Base-by-base conservation (phyloP, 2,329 filamentous ascomycete species). In the Plenodomus lindquistii region DNA sequence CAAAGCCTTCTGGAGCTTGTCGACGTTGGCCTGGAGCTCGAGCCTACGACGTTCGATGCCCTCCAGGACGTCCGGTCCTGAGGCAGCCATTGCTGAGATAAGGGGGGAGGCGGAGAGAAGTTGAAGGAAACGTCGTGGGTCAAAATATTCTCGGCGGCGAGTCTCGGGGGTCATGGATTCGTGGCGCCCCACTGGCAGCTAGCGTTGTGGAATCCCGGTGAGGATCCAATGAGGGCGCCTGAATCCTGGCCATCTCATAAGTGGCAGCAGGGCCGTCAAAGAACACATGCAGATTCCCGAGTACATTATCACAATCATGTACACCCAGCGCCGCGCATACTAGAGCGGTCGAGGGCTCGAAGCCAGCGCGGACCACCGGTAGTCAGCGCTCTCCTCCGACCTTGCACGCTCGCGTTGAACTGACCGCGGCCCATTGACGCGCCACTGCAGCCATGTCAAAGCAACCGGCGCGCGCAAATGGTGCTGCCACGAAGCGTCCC, bases 21-120 rank as follows among this genome's bases (percentile, higher is more conserved):
- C 75, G 39, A 96, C 81, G 56, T 87, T 91, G 31, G 85, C 81
- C 71, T 96, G 89, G 7, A 97, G 85, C 52, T 85, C 81, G 57
- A 82, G 77, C 15, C 89, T 83, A 65, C 93, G 89, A 52, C 82
- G 82, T 71, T 96, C 91, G 36, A 96, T 81, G 63, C 86, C 82
- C 37, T 83, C 75, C 42, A 91, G 79, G 44, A 79, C 80, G 57
- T 83, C 79, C 43, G 74, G 56, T 18, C 56, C 52, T 6, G 62
- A 48, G 15, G 54, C 59, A 10, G 65, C 60, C 67, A 70, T 69
- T 18, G 35, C 38, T 37, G 36, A n/a, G 38, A 44, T n/a, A 29
- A 27, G 31, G 31, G 44, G 35, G 42, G 37, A 42, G 24, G 40
- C 44, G 20, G 34, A 36, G 35, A n/a, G n/a, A n/a, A n/a, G n/a